Percentiles rank a stretch among this genome's conserved stretches.
Evolutionary conservation across 208 protist genomes (phyloP).

Genomic region (Leishmania arabica): DNA sequence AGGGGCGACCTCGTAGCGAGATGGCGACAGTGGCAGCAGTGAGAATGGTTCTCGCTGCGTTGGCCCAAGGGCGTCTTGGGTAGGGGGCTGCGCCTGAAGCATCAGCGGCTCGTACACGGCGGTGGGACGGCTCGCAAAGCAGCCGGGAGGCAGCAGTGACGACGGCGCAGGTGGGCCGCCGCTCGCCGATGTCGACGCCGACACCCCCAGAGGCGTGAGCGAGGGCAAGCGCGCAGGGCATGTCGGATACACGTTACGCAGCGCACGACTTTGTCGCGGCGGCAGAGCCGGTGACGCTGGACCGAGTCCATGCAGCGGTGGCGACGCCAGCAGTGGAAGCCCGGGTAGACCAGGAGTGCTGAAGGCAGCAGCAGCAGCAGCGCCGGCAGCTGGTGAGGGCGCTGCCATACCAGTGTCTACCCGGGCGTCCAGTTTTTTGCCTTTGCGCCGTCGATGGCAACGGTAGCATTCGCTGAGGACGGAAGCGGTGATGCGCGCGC

Average conservation of each 20-base stretch:
- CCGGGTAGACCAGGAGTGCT: slow-evolving; percentile 7
- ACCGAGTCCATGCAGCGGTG: background rate
- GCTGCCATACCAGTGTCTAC: slow-evolving; percentile 17
- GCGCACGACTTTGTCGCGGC: background rate
- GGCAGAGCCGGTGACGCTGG: background rate
- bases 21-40: background rate
- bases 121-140: slow-evolving; percentile 10
- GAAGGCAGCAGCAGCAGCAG: background rate
- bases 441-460: too few relatives aligned
- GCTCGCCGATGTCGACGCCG: background rate
- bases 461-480: background rate
- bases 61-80: background rate
- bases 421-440: slow-evolving; percentile 33
- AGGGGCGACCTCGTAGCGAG: background rate
- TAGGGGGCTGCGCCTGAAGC: background rate
- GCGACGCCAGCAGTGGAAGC: background rate
- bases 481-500: background rate
- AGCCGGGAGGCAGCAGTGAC: slow-evolving; percentile 20
- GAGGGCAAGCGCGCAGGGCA: slow-evolving; percentile 4
- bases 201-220: slow-evolving; percentile 4
- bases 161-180: background rate
- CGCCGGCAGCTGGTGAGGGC: background rate
- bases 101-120: slow-evolving; percentile 11
- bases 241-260: background rate
- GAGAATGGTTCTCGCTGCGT: background rate